These are phyloP conservation scores for Pichia cephalocereana DNA, from an alignment of 805 yeast species.

Conservation along the genomic window DNA sequence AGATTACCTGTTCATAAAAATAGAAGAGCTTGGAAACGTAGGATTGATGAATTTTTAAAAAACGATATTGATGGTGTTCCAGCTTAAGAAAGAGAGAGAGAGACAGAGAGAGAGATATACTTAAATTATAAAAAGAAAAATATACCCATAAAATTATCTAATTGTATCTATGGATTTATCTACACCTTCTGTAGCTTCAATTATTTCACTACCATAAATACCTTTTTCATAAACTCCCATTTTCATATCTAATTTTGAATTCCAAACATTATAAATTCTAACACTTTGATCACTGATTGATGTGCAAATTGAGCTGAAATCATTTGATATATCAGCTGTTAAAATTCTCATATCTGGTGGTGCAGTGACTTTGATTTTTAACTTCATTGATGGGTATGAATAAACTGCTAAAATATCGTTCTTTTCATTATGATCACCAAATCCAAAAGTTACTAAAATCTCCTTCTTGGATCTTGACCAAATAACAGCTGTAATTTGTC, in stretches of 20 bases:
- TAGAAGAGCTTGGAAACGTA: conserved; percentile 53
- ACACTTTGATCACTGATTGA: conserved; percentile 76
- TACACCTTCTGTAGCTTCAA: conserved; percentile 53
- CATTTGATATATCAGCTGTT: conserved; percentile 61
- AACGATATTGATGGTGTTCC: conserved; percentile 85
- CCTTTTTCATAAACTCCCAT: conserved; percentile 28
- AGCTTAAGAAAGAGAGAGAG: conserved; percentile 29
- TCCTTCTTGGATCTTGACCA: conserved; percentile 67
- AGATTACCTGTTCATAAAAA: conserved; percentile 63
- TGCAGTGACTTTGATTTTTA: conserved; percentile 40
- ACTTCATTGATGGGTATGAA: conserved; percentile 55
- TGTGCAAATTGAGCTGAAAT: conserved; percentile 51
- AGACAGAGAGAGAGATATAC: too few relatives aligned
- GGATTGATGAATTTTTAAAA: conserved; percentile 45
- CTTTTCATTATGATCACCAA: conserved; percentile 40
- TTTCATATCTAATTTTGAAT: conserved; percentile 30
- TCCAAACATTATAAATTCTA: conserved; percentile 69
- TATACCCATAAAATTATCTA: conserved; percentile 11
- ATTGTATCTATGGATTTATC: conserved; percentile 19
- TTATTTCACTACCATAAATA: conserved; percentile 45
- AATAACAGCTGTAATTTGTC: conserved; percentile 69
- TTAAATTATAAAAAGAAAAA: too few relatives aligned
- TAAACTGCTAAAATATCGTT: conserved; percentile 51
- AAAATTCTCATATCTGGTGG: conserved; percentile 48
- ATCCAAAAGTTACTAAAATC: conserved; percentile 75